Evolutionary conservation across 345 rosid genomes (phyloP).

Genomic region (Noccaea caerulescens): DNA sequence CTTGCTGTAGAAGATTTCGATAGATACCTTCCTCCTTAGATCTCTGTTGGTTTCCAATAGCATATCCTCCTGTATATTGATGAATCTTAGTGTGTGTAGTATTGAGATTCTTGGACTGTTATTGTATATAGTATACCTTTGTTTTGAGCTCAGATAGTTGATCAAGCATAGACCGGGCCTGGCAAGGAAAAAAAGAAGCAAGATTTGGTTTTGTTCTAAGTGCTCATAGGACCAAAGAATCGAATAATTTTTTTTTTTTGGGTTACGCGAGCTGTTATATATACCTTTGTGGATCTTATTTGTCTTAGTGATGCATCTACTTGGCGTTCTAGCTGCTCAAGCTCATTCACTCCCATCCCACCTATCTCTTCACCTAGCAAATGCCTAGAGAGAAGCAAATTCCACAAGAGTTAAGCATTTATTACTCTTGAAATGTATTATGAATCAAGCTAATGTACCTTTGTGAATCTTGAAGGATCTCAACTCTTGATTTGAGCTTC

Average conservation of each 20-base stretch:
- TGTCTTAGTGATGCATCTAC: conserved; percentile 73
- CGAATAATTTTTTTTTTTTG: not conserved
- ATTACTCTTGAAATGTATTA: not conserved
- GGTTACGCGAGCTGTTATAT: not conserved
- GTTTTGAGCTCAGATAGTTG: conserved; percentile 44
- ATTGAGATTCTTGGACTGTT: conserved; percentile 7
- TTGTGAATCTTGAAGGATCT: conserved; percentile 66
- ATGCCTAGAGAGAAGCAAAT: conserved; percentile 51
- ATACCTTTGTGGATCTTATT: conserved; percentile 77
- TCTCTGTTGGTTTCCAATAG: conserved; percentile 47
- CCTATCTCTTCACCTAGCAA: conserved; percentile 82
- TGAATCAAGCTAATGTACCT: conserved; percentile 50
- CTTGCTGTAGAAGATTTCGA: conserved; percentile 13
- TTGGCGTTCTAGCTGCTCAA: conserved; percentile 78
- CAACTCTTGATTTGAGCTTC: conserved; percentile 63
- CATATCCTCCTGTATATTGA: conserved; percentile 43
- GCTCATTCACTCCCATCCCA: conserved; percentile 59
- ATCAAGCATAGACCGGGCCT: conserved; percentile 48
- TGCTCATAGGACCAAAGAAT: not conserved
- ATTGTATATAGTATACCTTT: conserved; percentile 32
- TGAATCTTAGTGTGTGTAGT: not conserved
- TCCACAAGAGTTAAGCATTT: conserved; percentile 2
- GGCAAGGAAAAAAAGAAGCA: conserved; percentile 14
- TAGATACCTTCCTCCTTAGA: conserved; percentile 45
- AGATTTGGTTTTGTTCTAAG: conserved; percentile 4